Percentiles rank a stretch among this genome's conserved stretches.
Evolutionary conservation across 2,329 filamentous ascomycete species (phyloP).

Genomic region (Dryadomyces quercus-mongolicae): DNA sequence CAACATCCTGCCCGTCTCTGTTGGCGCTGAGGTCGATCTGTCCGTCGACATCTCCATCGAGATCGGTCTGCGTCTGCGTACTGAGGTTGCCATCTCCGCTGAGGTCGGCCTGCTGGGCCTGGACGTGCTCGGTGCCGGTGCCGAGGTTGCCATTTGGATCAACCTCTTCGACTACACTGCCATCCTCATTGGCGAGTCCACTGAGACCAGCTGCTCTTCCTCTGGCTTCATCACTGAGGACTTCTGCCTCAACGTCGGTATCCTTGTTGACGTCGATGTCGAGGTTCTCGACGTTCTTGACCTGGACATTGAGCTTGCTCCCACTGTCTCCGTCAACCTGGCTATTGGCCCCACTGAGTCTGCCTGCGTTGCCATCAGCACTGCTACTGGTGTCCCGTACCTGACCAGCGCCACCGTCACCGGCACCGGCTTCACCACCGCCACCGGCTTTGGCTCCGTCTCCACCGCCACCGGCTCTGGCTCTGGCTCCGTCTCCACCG

Average conservation of each 20-base stretch:
- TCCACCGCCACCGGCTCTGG: background rate
- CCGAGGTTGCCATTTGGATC: slow-evolving; percentile 17
- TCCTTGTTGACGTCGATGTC: slow-evolving; percentile 15
- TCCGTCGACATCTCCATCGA: slow-evolving; percentile 14
- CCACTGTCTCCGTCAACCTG: slow-evolving; percentile 17
- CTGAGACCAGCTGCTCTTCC: background rate
- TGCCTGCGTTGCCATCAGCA: slow-evolving; percentile 9
- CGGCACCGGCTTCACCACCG: background rate
- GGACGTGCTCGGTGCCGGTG: slow-evolving; percentile 14
- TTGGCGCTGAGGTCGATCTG: slow-evolving; percentile 15
- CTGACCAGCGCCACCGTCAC: background rate
- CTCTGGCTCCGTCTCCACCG: background rate
- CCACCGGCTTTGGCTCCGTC: background rate
- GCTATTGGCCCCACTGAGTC: slow-evolving; percentile 9
- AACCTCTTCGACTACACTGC: slow-evolving; percentile 20
- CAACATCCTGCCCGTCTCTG: slow-evolving; percentile 13
- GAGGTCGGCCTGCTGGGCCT: slow-evolving; percentile 15
- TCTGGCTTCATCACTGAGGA: slow-evolving; percentile 11
- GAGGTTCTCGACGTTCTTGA: slow-evolving; percentile 13
- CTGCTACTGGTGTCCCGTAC: background rate
- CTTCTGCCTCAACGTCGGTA: slow-evolving; percentile 15
- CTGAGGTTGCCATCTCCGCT: slow-evolving; percentile 15
- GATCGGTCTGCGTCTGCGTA: slow-evolving; percentile 18
- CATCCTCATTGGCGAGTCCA: slow-evolving; percentile 9
- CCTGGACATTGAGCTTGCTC: slow-evolving; percentile 16